Conservation (phyloP, 257 asterid genomes). For the Penstemon davidsonii region DNA sequence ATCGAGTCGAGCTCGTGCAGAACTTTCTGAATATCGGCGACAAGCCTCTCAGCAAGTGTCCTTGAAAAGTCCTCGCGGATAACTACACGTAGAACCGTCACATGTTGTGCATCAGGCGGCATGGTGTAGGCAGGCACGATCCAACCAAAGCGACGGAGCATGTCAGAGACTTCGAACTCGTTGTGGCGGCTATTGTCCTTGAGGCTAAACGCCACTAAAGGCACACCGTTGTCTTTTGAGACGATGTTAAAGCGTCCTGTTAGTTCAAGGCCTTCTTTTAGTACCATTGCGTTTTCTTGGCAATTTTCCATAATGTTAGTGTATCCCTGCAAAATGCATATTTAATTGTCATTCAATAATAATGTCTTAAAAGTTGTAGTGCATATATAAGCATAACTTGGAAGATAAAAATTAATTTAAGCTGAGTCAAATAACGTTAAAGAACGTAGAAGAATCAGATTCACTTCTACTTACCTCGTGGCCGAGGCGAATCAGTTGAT, state of each 20-base stretch:
- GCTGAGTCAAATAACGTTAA: too few species aligned
- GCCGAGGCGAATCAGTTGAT: slow-evolving; percentile 82
- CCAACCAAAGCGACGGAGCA: slow-evolving; percentile 81
- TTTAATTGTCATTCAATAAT: not conserved
- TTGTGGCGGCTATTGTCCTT: slow-evolving; percentile 69
- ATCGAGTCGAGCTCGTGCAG: slow-evolving; percentile 73
- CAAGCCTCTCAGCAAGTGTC: slow-evolving; percentile 84
- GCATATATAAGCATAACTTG: too few species aligned
- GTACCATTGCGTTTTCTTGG: slow-evolving; percentile 70
- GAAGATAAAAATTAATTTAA: too few species aligned
- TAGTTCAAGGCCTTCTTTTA: slow-evolving; percentile 62
- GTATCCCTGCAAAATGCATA: slow-evolving; percentile 53
- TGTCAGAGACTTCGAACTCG: slow-evolving; percentile 73
- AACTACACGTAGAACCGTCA: slow-evolving; percentile 77
- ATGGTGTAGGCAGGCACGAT: slow-evolving; percentile 89
- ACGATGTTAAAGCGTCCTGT: slow-evolving; percentile 72
- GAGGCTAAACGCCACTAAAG: slow-evolving; percentile 83
- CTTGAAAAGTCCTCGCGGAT: slow-evolving; percentile 82
- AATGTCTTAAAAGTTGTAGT: not conserved
- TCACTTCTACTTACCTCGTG: slow-evolving; percentile 45
- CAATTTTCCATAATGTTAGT: slow-evolving; percentile 81
- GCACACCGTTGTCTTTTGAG: slow-evolving; percentile 85
- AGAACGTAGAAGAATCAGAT: too few species aligned
- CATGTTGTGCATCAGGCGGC: slow-evolving; percentile 83
- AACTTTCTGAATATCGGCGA: slow-evolving; percentile 57